Conservation (phyloP, 257 asterid species). For the Capsicum baccatum region DNA sequence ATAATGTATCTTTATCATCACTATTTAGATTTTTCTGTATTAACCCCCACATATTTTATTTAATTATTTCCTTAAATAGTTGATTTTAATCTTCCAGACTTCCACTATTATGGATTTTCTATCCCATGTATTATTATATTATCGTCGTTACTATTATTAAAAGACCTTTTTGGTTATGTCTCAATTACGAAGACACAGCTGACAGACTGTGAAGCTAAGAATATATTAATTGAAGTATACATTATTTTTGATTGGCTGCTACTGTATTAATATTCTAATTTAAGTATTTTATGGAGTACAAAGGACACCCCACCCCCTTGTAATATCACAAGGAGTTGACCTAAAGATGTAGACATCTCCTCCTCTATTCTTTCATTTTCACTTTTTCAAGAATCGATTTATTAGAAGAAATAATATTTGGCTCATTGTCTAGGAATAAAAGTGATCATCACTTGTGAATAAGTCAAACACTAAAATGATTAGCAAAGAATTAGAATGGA, state of each 20-base stretch:
- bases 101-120: neutral
- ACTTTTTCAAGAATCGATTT: neutral
- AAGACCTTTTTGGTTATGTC: slow-evolving; percentile 12
- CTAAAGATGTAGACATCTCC: slow-evolving; percentile 42
- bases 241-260: slow-evolving; percentile 12
- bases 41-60: neutral
- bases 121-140: neutral
- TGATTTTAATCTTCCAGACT: neutral
- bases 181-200: slow-evolving; percentile 24
- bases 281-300: neutral
- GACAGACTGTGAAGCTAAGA: slow-evolving; percentile 28
- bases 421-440: neutral
- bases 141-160: neutral
- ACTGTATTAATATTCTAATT: neutral
- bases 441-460: slow-evolving; percentile 16
- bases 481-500: slow-evolving; percentile 43
- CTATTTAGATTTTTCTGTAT: neutral
- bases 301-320: neutral
- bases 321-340: slow-evolving; percentile 53
- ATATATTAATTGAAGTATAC: slow-evolving; percentile 18
- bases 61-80: neutral
- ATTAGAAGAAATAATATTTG: neutral
- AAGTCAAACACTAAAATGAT: slow-evolving; percentile 51
- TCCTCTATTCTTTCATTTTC: slow-evolving; percentile 15
- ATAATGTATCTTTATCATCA: neutral